A percentile compares a stretch with the other conserved stretches of the same genome.
phyloP scores from a whole-genome alignment of 1,284 basidiomycete genomes.

The Somion occarium region DNA sequence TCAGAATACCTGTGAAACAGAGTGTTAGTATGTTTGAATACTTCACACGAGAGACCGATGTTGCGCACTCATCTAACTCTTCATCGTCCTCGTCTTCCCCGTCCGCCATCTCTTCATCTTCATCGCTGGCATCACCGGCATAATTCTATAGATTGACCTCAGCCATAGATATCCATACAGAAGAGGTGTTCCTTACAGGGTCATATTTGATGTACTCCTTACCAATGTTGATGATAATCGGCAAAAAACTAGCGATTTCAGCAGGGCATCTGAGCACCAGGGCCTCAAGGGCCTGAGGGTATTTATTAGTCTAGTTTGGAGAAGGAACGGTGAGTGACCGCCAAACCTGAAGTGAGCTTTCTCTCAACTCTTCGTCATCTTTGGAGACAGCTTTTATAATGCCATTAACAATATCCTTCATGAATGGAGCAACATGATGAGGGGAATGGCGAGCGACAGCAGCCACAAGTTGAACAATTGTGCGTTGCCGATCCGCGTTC shows the following conservation, averaged over 20 bases:
- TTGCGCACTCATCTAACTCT: constrained; percentile 66
- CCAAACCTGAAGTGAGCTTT: constrained; percentile 69
- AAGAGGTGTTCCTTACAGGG: constrained; percentile 55
- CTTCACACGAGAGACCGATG: not conserved
- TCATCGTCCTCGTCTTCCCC: constrained; percentile 78
- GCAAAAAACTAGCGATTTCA: constrained; percentile 75
- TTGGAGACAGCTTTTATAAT: constrained; percentile 61
- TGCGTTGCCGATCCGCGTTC: constrained; percentile 64
- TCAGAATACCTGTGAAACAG: constrained; percentile 75
- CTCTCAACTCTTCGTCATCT: constrained; percentile 79
- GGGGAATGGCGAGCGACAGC: constrained; percentile 74
- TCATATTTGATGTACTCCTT: constrained; percentile 88
- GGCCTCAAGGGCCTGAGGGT: constrained; percentile 72
- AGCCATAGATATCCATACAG: not conserved
- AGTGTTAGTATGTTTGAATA: not conserved
- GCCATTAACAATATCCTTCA: constrained; percentile 62
- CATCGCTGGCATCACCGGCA: constrained; percentile 71
- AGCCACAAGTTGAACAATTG: constrained; percentile 77
- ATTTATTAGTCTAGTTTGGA: constrained; percentile 8
- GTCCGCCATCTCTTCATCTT: constrained; percentile 81
- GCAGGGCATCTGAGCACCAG: constrained; percentile 79
- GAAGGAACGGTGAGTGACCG: too few species aligned
- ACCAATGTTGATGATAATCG: constrained; percentile 64
- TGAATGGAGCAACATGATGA: constrained; percentile 51
- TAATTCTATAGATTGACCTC: constrained; percentile 64